A percentile compares a stretch with the other conserved stretches of the same genome.
phyloP scores from a whole-genome alignment of 495 filamentous ascomycete species.

The Aspergillus saccharolyticus region DNA sequence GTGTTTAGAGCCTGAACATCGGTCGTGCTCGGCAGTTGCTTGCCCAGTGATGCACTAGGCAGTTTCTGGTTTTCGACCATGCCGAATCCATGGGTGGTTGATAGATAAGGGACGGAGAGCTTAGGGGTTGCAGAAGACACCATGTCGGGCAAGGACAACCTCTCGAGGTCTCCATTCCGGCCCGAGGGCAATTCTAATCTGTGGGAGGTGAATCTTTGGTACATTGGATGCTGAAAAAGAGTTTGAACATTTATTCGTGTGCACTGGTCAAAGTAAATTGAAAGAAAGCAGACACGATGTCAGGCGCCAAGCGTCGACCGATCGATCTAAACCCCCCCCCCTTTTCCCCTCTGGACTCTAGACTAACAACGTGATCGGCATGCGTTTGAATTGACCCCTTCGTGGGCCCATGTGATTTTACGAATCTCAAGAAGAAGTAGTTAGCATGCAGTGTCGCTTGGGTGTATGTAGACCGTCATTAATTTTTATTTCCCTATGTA shows the following conservation, averaged over 20 bases:
- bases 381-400: neutral
- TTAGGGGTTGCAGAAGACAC: conserved; percentile 13
- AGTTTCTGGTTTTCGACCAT: conserved; percentile 11
- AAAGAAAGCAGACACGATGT: neutral
- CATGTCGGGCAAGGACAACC: conserved; percentile 7
- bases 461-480: neutral
- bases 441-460: neutral
- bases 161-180: conserved; percentile 23
- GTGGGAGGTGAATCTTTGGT: neutral
- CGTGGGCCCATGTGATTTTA: neutral
- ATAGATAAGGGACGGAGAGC: conserved; percentile 19
- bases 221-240: neutral
- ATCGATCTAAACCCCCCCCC: neutral
- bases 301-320: neutral
- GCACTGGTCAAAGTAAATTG: neutral
- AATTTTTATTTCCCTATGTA: neutral
- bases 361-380: neutral
- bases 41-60: conserved; percentile 13
- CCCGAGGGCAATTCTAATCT: neutral
- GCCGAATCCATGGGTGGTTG: conserved; percentile 27
- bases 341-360: neutral
- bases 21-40: conserved; percentile 8
- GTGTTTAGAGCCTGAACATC: neutral
- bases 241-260: neutral
- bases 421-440: neutral